A percentile compares a stretch with the other conserved stretches of the same genome.
These are phyloP conservation scores for Thymus quinquecostatus DNA, from an alignment of 257 asterid species.

Conservation along the genomic window DNA sequence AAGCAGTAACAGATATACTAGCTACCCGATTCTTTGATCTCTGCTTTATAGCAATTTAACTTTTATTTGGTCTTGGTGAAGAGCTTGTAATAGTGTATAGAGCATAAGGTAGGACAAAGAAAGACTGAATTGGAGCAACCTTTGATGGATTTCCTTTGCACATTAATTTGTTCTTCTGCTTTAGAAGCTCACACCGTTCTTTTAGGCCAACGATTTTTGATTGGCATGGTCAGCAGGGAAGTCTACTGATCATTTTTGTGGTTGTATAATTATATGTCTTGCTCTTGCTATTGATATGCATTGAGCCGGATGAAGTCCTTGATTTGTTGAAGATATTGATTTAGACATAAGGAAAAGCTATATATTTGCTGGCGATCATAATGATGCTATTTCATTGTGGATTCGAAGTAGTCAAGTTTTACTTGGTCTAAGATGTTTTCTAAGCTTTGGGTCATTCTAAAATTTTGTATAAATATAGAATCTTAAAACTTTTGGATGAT, in stretches of 20 bases:
- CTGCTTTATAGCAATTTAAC: neutral
- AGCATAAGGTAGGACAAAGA: slow-evolving; percentile 7
- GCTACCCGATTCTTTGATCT: slow-evolving; percentile 3
- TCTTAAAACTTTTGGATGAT: neutral
- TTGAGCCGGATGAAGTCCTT: slow-evolving; percentile 14
- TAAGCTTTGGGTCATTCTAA: slow-evolving; percentile 13
- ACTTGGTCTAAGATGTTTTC: slow-evolving; percentile 4
- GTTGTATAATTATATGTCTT: neutral
- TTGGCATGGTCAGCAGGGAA: neutral
- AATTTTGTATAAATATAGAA: slow-evolving; percentile 5
- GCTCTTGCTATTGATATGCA: neutral
- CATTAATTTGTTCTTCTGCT: neutral
- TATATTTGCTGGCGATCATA: slow-evolving; percentile 1
- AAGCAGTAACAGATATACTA: slow-evolving; percentile 8
- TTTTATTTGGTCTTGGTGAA: neutral
- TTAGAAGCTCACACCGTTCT: neutral
- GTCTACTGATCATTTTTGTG: neutral
- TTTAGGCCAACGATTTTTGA: neutral
- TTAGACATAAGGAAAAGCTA: neutral
- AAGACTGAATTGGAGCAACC: neutral
- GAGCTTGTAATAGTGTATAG: slow-evolving; percentile 5
- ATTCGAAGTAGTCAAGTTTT: slow-evolving; percentile 4
- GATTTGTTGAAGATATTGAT: neutral
- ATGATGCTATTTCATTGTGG: slow-evolving; percentile 1
- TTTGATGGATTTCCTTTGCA: slow-evolving; percentile 1